Percentiles rank a stretch among this genome's conserved stretches.
phyloP scores from a whole-genome alignment of 768 basidiomycete genomes.

The Pholiota microspora region DNA sequence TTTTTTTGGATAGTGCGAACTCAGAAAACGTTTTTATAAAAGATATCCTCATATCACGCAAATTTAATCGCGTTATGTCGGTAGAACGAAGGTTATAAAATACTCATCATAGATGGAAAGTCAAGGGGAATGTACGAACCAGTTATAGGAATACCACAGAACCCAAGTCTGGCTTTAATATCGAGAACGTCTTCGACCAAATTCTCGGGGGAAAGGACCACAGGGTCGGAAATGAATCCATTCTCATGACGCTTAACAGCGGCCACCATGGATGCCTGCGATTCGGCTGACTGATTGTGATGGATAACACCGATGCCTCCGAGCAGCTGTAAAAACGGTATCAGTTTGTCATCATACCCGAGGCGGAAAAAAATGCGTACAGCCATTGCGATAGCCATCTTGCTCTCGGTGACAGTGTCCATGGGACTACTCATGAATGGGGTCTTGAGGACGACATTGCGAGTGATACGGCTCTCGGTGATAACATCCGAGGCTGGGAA shows the following conservation, averaged over 20 bases:
- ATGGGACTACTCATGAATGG: conserved; percentile 98
- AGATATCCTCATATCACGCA: conserved; percentile 75
- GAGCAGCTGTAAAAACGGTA: conserved; percentile 53
- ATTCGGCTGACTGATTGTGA: conserved; percentile 83
- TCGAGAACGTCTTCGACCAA: conserved; percentile 87
- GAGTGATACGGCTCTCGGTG: conserved; percentile 85
- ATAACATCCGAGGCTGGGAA: conserved; percentile 80
- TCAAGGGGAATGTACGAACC: conserved; percentile 53
- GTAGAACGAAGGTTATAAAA: conserved; percentile 88
- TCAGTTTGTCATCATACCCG: neutral
- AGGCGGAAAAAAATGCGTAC: conserved; percentile 45
- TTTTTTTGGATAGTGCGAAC: conserved; percentile 15
- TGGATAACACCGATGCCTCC: conserved; percentile 99
- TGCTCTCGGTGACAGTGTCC: conserved; percentile 97
- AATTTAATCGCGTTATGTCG: conserved; percentile 58
- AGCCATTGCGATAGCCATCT: conserved; percentile 92
- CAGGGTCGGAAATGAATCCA: conserved; percentile 95
- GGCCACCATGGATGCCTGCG: conserved; percentile 95
- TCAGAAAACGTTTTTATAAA: conserved; percentile 33
- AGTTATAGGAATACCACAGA: conserved; percentile 97
- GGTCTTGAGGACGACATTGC: conserved; percentile 89
- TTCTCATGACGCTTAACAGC: conserved; percentile 99
- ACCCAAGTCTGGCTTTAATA: conserved; percentile 89
- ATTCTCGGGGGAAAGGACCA: conserved; percentile 79
- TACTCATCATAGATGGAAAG: conserved; percentile 43